These are phyloP conservation scores for Monilinia laxa DNA, from an alignment of 2,329 filamentous ascomycete genomes.

Conservation along the genomic window DNA sequence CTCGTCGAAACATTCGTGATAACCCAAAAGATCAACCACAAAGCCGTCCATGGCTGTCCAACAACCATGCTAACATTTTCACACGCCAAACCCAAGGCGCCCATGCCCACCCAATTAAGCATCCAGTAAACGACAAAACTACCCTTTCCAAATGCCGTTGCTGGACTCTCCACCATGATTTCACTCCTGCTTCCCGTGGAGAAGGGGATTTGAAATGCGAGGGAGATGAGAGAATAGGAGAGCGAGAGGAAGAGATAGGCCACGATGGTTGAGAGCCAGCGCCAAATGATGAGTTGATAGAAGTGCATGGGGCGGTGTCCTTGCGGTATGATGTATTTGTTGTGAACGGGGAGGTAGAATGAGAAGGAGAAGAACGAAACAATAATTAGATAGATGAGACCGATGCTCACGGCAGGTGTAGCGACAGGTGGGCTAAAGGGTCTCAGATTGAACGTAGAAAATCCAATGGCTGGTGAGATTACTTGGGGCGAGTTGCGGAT, in stretches of 20 bases:
- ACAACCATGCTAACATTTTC: constrained; percentile 66
- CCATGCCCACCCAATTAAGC: constrained; percentile 63
- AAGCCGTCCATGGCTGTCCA: constrained; percentile 47
- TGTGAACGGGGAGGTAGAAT: constrained; percentile 64
- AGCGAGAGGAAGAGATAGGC: constrained; percentile 63
- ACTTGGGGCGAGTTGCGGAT: constrained; percentile 52
- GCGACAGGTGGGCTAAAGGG: constrained; percentile 56
- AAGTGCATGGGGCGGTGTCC: constrained; percentile 58
- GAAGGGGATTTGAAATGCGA: constrained; percentile 65
- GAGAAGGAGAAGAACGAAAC: constrained; percentile 67
- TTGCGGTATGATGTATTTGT: constrained; percentile 54
- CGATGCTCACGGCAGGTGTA: constrained; percentile 60
- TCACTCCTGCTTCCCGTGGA: constrained; percentile 48
- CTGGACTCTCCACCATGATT: constrained; percentile 47
- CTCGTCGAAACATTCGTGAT: constrained; percentile 62
- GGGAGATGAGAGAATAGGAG: constrained; percentile 60
- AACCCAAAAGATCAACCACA: constrained; percentile 18
- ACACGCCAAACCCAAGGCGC: constrained; percentile 59
- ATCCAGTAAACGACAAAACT: constrained; percentile 64
- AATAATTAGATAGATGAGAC: constrained; percentile 62
- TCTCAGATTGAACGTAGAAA: constrained; percentile 56
- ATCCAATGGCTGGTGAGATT: constrained; percentile 55
- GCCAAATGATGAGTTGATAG: constrained; percentile 58
- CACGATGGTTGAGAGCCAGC: constrained; percentile 53
- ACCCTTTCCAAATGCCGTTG: constrained; percentile 55